Conservation (phyloP, 768 basidiomycete genomes). For the Fomitopsis pulvina region DNA sequence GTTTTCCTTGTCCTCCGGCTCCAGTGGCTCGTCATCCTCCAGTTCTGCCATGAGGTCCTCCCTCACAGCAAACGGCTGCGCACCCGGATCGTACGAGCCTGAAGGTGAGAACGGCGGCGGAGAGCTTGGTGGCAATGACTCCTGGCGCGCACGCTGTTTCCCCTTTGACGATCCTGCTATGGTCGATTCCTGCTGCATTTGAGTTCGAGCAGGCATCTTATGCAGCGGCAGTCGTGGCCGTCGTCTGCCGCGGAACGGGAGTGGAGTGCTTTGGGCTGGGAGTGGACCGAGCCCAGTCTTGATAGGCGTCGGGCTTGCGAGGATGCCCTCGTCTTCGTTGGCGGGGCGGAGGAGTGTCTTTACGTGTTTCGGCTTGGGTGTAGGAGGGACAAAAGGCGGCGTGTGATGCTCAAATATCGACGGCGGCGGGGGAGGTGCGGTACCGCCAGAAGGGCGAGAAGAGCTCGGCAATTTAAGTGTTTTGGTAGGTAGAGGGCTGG, state of each 20-base stretch:
- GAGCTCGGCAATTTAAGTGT: slow-evolving; percentile 69
- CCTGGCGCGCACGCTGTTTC: slow-evolving; percentile 8
- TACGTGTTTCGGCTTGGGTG: not conserved
- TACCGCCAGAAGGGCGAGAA: slow-evolving; percentile 73
- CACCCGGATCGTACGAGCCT: slow-evolving; percentile 3
- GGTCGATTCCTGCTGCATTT: slow-evolving; percentile 7
- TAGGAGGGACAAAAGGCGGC: not conserved
- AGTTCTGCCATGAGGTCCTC: not conserved
- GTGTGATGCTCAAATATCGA: not conserved
- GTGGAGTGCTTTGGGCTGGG: slow-evolving; percentile 9
- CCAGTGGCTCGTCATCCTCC: not conserved
- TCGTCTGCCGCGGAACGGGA: slow-evolving; percentile 2
- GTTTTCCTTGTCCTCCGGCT: slow-evolving; percentile 9
- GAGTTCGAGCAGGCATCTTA: not conserved
- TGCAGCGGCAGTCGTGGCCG: slow-evolving; percentile 2
- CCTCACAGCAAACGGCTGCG: not conserved
- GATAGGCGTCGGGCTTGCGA: slow-evolving; percentile 2
- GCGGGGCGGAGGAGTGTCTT: not conserved
- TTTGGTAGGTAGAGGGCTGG: not conserved
- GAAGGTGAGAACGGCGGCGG: slow-evolving; percentile 14
- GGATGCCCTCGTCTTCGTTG: not conserved
- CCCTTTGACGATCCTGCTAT: not conserved
- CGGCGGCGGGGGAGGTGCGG: slow-evolving; percentile 23
- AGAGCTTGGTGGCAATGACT: slow-evolving; percentile 22
- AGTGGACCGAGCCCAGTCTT: not conserved